Conservation (phyloP, 108 stramenopile genomes). For the Discostella pseudostelligera region DNA sequence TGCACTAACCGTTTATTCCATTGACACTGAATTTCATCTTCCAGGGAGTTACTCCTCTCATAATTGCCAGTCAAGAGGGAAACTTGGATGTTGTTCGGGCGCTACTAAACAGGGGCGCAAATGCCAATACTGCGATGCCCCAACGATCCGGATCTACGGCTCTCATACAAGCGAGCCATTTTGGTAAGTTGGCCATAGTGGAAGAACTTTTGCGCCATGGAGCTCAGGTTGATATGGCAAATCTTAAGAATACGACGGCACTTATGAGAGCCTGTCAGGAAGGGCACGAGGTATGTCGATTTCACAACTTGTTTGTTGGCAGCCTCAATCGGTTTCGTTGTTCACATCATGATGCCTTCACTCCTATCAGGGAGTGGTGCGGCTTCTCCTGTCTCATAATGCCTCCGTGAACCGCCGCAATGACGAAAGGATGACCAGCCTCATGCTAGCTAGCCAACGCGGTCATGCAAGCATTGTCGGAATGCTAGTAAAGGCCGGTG, state of each 20-base stretch:
- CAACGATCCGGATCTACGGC: constrained; percentile 71
- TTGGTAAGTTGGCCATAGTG: constrained; percentile 68
- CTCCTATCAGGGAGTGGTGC: constrained; percentile 29
- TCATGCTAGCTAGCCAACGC: constrained; percentile 87
- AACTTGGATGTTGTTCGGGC: constrained; percentile 59
- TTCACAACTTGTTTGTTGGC: not conserved
- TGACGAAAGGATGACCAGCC: constrained; percentile 77
- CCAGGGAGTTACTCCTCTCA: constrained; percentile 79
- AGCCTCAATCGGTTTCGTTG: not conserved
- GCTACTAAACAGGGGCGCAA: constrained; percentile 51
- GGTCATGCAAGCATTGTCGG: constrained; percentile 76
- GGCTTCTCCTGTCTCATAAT: constrained; percentile 42
- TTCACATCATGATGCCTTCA: not conserved
- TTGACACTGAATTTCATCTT: not conserved
- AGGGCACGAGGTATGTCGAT: constrained; percentile 56
- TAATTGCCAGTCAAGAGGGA: constrained; percentile 75
- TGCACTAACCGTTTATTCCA: no score
- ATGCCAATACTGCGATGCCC: constrained; percentile 26
- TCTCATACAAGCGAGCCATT: constrained; percentile 83
- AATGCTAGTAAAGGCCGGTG: constrained; percentile 62
- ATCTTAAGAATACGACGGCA: constrained; percentile 84
- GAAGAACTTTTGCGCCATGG: constrained; percentile 54
- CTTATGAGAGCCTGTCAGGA: constrained; percentile 87
- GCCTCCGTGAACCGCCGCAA: constrained; percentile 77
- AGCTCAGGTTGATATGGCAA: constrained; percentile 66